A percentile compares a stretch with the other conserved stretches of the same genome.
phyloP scores from a whole-genome alignment of 345 rosid species.

The Ceriops decandra region DNA sequence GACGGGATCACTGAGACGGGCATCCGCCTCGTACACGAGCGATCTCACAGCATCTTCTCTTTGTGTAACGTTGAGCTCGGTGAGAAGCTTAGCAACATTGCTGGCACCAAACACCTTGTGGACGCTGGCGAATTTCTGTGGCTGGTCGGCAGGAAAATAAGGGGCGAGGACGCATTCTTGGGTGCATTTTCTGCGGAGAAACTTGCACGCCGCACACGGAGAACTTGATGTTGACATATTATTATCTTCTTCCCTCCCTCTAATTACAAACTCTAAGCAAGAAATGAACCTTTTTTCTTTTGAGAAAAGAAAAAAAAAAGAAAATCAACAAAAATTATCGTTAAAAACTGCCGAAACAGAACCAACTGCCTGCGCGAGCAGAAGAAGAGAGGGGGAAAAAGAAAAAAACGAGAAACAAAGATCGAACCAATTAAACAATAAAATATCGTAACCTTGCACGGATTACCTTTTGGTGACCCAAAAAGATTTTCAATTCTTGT shows the following conservation, averaged over 20 bases:
- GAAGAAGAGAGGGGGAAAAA: too few species aligned
- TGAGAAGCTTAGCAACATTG: constrained; percentile 3
- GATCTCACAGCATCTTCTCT: constrained; percentile 7
- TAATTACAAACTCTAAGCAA: not conserved
- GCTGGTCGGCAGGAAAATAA: constrained; percentile 29
- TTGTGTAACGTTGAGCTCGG: not conserved
- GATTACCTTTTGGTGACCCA: too few species aligned
- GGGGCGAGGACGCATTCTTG: constrained; percentile 31
- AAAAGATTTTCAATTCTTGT: too few species aligned
- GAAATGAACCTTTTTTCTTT: too few species aligned
- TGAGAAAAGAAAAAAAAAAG: too few species aligned
- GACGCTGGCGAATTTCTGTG: constrained; percentile 27
- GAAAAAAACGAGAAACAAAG: too few species aligned
- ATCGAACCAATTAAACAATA: not conserved
- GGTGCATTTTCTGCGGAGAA: constrained; percentile 26
- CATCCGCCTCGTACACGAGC: constrained; percentile 1
- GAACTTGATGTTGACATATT: constrained; percentile 27
- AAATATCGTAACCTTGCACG: too few species aligned
- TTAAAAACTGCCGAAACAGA: too few species aligned
- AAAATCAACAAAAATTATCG: not conserved
- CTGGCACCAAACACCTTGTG: constrained; percentile 27
- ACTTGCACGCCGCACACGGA: constrained; percentile 33
- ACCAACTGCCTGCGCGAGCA: too few species aligned
- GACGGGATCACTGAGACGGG: constrained; percentile 1
- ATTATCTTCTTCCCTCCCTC: not conserved